phyloP scores from a whole-genome alignment of 2,329 filamentous ascomycete genomes.

The Ilyonectria destructans region DNA sequence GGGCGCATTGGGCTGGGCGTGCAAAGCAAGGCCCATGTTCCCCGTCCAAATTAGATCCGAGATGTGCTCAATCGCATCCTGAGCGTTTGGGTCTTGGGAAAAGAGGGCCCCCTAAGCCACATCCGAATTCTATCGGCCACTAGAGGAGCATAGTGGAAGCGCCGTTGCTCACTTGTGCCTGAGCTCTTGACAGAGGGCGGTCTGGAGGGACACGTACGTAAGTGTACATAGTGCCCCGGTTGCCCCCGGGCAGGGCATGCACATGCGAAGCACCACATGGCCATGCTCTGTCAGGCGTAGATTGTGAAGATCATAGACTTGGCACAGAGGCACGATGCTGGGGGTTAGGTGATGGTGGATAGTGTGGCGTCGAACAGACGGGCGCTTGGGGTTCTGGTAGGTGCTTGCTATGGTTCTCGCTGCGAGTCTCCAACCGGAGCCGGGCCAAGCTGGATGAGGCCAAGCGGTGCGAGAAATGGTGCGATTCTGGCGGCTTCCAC shows the following conservation, averaged over 20 bases:
- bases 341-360: conserved; percentile 33
- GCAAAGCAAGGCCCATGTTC: conserved; percentile 23
- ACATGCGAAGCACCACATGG: conserved; percentile 40
- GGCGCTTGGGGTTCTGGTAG: conserved; percentile 33
- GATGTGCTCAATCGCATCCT: conserved; percentile 19
- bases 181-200: conserved; percentile 1
- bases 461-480: conserved; percentile 44
- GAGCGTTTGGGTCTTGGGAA: background rate
- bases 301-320: conserved; percentile 39
- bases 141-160: background rate
- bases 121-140: background rate
- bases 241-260: conserved; percentile 14
- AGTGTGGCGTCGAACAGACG: conserved; percentile 42
- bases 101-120: background rate
- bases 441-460: conserved; percentile 41
- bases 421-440: conserved; percentile 17
- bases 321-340: conserved; percentile 23
- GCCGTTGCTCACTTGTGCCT: background rate
- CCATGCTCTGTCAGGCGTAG: conserved; percentile 36
- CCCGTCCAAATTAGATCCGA: conserved; percentile 1
- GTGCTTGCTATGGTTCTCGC: conserved; percentile 10
- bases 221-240: background rate
- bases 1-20: conserved; percentile 18
- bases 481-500: conserved; percentile 45
- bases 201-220: conserved; percentile 9